Evolutionary conservation across 2,329 filamentous ascomycete genomes (phyloP).

Genomic region (Alternaria metachromatica): DNA sequence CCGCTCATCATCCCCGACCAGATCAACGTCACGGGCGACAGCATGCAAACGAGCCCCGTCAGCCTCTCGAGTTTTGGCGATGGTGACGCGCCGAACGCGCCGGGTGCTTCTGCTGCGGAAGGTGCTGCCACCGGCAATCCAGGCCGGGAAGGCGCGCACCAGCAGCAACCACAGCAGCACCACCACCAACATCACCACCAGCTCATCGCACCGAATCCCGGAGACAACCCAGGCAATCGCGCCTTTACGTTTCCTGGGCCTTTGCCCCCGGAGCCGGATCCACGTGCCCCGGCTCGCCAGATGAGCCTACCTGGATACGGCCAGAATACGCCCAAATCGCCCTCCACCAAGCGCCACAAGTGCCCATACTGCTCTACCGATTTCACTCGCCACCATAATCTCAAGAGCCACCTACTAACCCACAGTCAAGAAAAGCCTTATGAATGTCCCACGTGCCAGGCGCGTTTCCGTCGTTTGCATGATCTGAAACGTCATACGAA

Average conservation of each 20-base stretch:
- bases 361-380: slow-evolving; percentile 96
- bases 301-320: slow-evolving; percentile 66
- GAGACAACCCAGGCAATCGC: slow-evolving; percentile 55
- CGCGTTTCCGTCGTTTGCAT: slow-evolving; percentile 89
- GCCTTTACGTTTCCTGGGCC: slow-evolving; percentile 70
- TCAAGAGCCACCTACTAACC: slow-evolving; percentile 95
- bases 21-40: slow-evolving; percentile 47
- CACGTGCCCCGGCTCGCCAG: slow-evolving; percentile 61
- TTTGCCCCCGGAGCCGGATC: slow-evolving; percentile 55
- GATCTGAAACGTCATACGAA: slow-evolving; percentile 97
- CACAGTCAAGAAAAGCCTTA: slow-evolving; percentile 99
- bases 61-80: slow-evolving; percentile 63
- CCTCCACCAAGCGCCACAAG: slow-evolving; percentile 87
- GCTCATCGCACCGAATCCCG: slow-evolving; percentile 45
- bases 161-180: slow-evolving; percentile 35
- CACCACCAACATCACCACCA: slow-evolving; percentile 39
- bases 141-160: slow-evolving; percentile 48
- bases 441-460: slow-evolving; percentile 89
- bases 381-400: slow-evolving; percentile 95
- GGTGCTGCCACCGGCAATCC: slow-evolving; percentile 54
- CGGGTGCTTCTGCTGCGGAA: slow-evolving; percentile 59
- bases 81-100: slow-evolving; percentile 55
- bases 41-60: slow-evolving; percentile 59
- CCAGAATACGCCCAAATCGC: slow-evolving; percentile 69
- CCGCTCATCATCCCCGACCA: slow-evolving; percentile 58